Conservation (phyloP, 2,329 filamentous ascomycete species). For the Hysterium pulicare region DNA sequence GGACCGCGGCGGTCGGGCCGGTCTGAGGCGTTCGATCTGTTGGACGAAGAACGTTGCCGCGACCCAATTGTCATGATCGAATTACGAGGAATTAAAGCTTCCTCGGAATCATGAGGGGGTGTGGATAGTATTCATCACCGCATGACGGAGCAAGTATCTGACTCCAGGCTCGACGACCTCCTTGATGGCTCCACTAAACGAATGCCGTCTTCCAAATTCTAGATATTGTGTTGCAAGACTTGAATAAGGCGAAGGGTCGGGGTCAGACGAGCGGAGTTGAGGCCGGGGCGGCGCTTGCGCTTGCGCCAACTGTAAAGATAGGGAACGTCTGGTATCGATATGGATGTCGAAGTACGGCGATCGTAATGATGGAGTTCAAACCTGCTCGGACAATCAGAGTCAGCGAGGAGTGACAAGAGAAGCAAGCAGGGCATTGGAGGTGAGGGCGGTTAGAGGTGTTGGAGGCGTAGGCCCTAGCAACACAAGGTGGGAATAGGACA, state of each 20-base stretch:
- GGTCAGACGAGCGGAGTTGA: not conserved
- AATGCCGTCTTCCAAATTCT: too few relatives aligned
- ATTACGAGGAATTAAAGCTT: slow-evolving; percentile 6
- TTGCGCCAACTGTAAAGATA: not conserved
- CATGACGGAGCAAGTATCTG: slow-evolving; percentile 20
- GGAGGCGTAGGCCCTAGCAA: too few relatives aligned
- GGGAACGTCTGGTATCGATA: too few relatives aligned
- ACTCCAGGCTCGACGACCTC: too few relatives aligned
- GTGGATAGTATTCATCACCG: slow-evolving; percentile 19
- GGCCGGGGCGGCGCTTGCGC: too few relatives aligned
- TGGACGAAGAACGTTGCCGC: slow-evolving; percentile 32
- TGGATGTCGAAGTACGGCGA: too few relatives aligned
- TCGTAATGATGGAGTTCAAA: not conserved
- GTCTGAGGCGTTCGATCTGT: slow-evolving; percentile 24
- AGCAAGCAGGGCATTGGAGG: not conserved
- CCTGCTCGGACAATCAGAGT: not conserved
- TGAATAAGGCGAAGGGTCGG: too few relatives aligned
- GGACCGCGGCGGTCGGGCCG: slow-evolving; percentile 21
- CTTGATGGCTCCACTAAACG: too few relatives aligned
- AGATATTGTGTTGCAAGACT: too few relatives aligned
- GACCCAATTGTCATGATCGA: slow-evolving; percentile 28
- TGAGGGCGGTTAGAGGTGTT: too few relatives aligned
- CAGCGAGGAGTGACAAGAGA: not conserved
- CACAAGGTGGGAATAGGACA: too few relatives aligned
- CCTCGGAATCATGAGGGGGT: slow-evolving; percentile 16